These are phyloP conservation scores for Exophiala sp. DNA, from an alignment of 2,329 filamentous ascomycete genomes.

Conservation along the genomic window DNA sequence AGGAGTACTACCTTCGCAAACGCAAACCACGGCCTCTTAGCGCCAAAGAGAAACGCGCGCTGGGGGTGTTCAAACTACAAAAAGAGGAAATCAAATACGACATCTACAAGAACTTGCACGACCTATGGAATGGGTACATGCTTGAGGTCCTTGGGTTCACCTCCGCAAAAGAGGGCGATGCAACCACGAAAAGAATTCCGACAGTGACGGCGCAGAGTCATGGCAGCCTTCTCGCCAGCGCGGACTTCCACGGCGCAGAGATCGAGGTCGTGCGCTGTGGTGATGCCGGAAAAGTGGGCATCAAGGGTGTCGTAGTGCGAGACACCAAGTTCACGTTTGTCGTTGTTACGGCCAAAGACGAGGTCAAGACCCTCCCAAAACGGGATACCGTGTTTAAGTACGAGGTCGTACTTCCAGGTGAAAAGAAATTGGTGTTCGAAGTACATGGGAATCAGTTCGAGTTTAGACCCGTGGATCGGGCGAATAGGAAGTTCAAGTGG, in stretches of 20 bases:
- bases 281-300: slow-evolving; percentile 76
- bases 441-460: slow-evolving; percentile 84
- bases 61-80: slow-evolving; percentile 72
- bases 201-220: slow-evolving; percentile 55
- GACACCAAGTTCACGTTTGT: slow-evolving; percentile 86
- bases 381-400: slow-evolving; percentile 84
- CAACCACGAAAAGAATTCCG: slow-evolving; percentile 28
- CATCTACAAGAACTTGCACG: slow-evolving; percentile 73
- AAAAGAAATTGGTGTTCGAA: slow-evolving; percentile 66
- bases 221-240: slow-evolving; percentile 67
- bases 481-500: slow-evolving; percentile 86
- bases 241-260: slow-evolving; percentile 85
- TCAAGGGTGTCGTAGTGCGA: slow-evolving; percentile 80
- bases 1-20: slow-evolving; percentile 44
- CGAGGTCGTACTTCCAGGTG: slow-evolving; percentile 54
- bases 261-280: slow-evolving; percentile 77
- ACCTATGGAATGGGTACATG: slow-evolving; percentile 81
- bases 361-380: slow-evolving; percentile 65
- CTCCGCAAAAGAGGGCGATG: slow-evolving; percentile 25
- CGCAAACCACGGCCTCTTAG: slow-evolving; percentile 68
- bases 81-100: slow-evolving; percentile 66
- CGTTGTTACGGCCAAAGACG: slow-evolving; percentile 68
- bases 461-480: slow-evolving; percentile 75
- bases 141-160: slow-evolving; percentile 68
- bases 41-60: slow-evolving; percentile 69